Evolutionary conservation across 495 filamentous ascomycete species (phyloP).

Genomic region (Alectoria sarmentosa): DNA sequence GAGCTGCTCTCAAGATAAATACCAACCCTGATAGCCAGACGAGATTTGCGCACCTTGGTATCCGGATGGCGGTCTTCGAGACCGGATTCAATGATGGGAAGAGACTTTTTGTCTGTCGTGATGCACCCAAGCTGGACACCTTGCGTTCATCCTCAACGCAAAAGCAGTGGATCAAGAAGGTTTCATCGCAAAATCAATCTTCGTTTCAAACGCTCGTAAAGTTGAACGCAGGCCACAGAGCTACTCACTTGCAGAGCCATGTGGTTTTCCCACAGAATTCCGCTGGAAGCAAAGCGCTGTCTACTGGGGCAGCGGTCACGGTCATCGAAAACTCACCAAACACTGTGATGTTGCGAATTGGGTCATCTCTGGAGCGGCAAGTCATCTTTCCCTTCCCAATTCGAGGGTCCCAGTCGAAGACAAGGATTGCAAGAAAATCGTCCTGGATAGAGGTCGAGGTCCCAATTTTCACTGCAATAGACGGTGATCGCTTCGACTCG

Average conservation of each 20-base stretch:
- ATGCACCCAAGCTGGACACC: slow-evolving; percentile 1
- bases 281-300: slow-evolving; percentile 1
- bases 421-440: slow-evolving; percentile 40
- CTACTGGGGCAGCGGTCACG: slow-evolving; percentile 24
- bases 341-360: slow-evolving; percentile 25
- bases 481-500: slow-evolving; percentile 22
- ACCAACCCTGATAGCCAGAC: slow-evolving; percentile 3
- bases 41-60: not conserved
- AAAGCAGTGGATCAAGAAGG: not conserved
- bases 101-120: slow-evolving; percentile 4
- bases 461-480: slow-evolving; percentile 27
- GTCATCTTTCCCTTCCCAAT: slow-evolving; percentile 40
- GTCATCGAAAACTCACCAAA: slow-evolving; percentile 25
- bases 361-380: slow-evolving; percentile 24
- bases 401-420: slow-evolving; percentile 28
- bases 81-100: not conserved
- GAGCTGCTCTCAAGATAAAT: slow-evolving; percentile 8
- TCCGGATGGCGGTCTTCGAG: not conserved
- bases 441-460: slow-evolving; percentile 41
- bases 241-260: not conserved
- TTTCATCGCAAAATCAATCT: not conserved
- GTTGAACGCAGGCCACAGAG: not conserved
- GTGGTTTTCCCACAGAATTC: not conserved
- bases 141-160: not conserved
- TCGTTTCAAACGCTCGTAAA: not conserved